Base-by-base conservation (phyloP, 208 protist genomes). In the Leptomonas pyrrhocoris region DNA sequence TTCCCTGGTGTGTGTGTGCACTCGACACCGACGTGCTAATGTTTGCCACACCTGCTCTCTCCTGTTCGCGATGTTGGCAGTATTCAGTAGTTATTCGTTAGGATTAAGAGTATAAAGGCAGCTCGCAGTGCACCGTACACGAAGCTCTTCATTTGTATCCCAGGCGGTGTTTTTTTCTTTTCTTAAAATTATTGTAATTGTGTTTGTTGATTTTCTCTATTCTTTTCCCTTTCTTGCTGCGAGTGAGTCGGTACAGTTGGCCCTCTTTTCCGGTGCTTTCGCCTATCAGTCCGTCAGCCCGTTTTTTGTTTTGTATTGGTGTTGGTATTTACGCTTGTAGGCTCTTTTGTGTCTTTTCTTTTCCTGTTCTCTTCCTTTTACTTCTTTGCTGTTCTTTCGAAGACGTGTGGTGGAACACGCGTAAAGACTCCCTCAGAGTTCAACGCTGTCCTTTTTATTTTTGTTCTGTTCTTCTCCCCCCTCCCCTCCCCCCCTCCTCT, bases 181-280 rank as follows among this genome's bases (percentile, higher is more conserved):
- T 50, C 21, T 50, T 50, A 7, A 23, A 19, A 2, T 6, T 27
- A 2, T 58, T 27, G 11, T 5, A 5, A 13, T 58, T 43, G 7
- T 36, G 27, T 4, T 56, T 56, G 2, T 56, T 56, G 1, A 38
- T 38, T 48, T 48, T n/a, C 16, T 48, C 50, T 60, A 9, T 58
- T 74, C 43, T 67, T 74, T 65, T 49, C 48, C 2, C 18, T 48
- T 48, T 38, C 19, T 38, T 40, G 15, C 6, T 25, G 21, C n/a
- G 49, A 31, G 23, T 42, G 38, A 13, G 38, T 42, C 6, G 13
- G 13, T 13, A 42, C 6, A 42, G 38, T 6, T 42, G 38, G 46
- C 38, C 54, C 56, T 63, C 49, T 49, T 71, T 49, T 31, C 23
- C 40, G 27, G 15, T 8, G 36, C 43, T 18, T 2, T 46, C 23